Evolutionary conservation across 192 early-diverging fungal species (phyloP).

Genomic region (Dimargaris cristalligena): DNA sequence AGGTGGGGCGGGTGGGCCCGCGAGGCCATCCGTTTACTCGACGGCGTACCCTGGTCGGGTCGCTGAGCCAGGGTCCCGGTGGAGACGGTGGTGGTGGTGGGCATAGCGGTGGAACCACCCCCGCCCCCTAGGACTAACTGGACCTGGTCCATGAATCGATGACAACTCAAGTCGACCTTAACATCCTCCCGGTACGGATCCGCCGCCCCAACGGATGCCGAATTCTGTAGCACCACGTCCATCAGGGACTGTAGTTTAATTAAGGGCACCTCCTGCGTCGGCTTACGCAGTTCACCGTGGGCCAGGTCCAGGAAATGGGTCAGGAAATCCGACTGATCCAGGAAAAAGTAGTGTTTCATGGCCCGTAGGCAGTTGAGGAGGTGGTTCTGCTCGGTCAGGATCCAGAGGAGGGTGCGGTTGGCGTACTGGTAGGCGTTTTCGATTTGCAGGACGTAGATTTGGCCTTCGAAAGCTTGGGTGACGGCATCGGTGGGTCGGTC

Average conservation of each 20-base stretch:
- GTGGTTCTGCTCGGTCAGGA: constrained; percentile 63
- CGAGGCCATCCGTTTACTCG: constrained; percentile 10
- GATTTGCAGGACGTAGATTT: constrained; percentile 40
- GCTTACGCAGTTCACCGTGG: constrained; percentile 40
- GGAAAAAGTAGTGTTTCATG: constrained; percentile 80
- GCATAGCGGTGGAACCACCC: constrained; percentile 29
- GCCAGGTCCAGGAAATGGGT: constrained; percentile 90
- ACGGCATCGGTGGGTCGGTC: neutral
- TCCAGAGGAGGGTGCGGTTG: constrained; percentile 65
- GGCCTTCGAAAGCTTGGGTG: constrained; percentile 13
- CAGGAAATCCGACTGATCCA: constrained; percentile 87
- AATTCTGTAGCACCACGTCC: constrained; percentile 75
- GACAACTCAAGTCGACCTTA: constrained; percentile 45
- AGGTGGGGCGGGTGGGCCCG: constrained; percentile 5
- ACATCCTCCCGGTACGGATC: constrained; percentile 81
- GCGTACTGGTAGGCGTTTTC: constrained; percentile 75
- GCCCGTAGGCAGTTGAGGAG: constrained; percentile 66
- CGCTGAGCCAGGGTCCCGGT: neutral
- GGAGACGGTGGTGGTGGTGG: neutral
- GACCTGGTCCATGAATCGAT: constrained; percentile 51
- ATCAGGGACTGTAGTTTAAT: constrained; percentile 66
- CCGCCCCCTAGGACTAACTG: constrained; percentile 47
- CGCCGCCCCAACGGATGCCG: constrained; percentile 59
- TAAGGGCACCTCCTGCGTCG: constrained; percentile 44
- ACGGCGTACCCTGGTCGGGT: neutral